Conservation (phyloP, 139 green algal species). For the Chlorella vulgaris region DNA sequence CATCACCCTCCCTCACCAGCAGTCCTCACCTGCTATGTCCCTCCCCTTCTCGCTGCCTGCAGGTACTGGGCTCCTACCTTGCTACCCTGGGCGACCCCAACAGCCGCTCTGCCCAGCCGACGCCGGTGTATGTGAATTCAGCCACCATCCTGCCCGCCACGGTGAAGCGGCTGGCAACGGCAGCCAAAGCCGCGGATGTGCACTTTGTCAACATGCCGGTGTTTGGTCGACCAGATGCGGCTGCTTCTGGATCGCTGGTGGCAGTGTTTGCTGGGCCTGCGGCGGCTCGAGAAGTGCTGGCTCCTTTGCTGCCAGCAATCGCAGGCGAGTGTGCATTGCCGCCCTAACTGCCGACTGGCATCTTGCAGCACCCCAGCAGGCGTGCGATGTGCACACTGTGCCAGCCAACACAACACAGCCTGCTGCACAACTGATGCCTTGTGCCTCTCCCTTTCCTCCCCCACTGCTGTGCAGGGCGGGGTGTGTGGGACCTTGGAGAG, state of each 20-base stretch:
- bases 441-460: not conserved
- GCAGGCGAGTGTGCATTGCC: not conserved
- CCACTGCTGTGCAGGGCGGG: not conserved
- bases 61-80: constrained; percentile 2
- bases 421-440: too few relatives aligned
- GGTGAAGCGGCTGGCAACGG: not conserved
- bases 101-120: not conserved
- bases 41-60: not conserved
- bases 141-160: constrained; percentile 39
- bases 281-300: not conserved
- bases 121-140: constrained; percentile 22
- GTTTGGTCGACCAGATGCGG: constrained; percentile 37
- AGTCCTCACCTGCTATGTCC: not conserved
- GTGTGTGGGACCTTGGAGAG: constrained; percentile 28
- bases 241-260: constrained; percentile 7
- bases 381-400: not conserved
- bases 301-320: not conserved
- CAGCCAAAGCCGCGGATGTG: not conserved
- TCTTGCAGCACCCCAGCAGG: not conserved
- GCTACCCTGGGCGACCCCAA: not conserved
- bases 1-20: not conserved
- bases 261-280: not conserved
- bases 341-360: not conserved
- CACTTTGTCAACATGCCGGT: constrained; percentile 11
- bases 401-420: too few relatives aligned